Base-by-base conservation (phyloP, 2,329 filamentous ascomycete genomes). In the Sclerotinia trifoliorum region DNA sequence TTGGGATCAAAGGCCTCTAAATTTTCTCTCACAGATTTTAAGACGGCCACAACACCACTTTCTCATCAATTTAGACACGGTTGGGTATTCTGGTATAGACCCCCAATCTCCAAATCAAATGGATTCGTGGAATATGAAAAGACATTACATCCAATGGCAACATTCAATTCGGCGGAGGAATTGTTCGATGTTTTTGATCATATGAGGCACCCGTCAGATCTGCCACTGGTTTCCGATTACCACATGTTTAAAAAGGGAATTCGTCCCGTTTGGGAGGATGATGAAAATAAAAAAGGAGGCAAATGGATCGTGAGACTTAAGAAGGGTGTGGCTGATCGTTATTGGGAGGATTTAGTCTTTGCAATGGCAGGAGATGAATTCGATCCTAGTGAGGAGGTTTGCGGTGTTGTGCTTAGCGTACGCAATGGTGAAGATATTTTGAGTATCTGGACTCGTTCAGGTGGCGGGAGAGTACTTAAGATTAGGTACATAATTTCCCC, bases 291-390 rank as follows among this genome's bases (percentile, higher is more conserved):
- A 80, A 90, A 89, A 74, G 95, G 95, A 66, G 95, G 95, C 64
- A 99, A 99, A 82, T 99, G 94, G 94, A 94, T 97, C 73, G 89
- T 99, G 78, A 87, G 94, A 73, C 83, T 99, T 78, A 97, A 97
- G 86, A 99, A 99, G 84, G 95, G 95, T 35, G 92, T 99, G 26
- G 92, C 93, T 24, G 95, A 98, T 80, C 88, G 94, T 67, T 97
- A 96, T 80, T 99, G 95, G 93, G 95, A 99, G 82, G 92, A 97
- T 77, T 84, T 98, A 62, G 82, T 98, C 70, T 83, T 98, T 75
- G 93, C 93, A 35, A 90, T 97, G 75, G 88, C 97, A 68, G 95
- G 95, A 55, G 94, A 98, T 76, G 93, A 97, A 78, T 98, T 99
- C 78, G 87, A 88, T 65, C 94, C 93, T 49, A 88, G 90, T 63